Evolutionary conservation across 2,329 filamentous ascomycete species (phyloP), one percentile per base, ranked within the genome.

Genomic region (Botrytis sinoallii): DNA sequence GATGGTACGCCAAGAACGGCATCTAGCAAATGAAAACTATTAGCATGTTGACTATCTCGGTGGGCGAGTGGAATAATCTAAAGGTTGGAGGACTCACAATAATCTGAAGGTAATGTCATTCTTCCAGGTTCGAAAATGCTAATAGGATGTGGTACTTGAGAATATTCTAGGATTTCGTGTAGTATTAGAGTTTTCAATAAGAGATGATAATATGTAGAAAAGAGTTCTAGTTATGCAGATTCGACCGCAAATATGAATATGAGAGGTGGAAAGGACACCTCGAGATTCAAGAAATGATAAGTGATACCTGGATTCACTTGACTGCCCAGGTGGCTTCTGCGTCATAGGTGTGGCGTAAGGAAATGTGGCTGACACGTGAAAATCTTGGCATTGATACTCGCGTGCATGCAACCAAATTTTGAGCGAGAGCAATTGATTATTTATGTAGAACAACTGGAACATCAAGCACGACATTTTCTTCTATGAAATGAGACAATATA

Each of bases 1-100:
- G 93, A 88, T 70, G 90, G 82, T 75, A 97, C 83, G 76, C 92
- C 92, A 68, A 97, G 90, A 76, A 92, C 88, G 69, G 88, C 89
- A 84, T 95, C 93, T 95, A 42, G 25, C 9, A 57, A 29, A 40
- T 44, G 8, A 40, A 18, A 63, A 22, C 12, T 68, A 65, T 76
- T 65, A 76, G 74, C 66, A 68, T 20, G 40, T 22, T 20, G 20
- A 12, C 25, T 40, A 29, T 25, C 64, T 59, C 40, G 8, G 9
- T 32, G 18, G 25, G 16, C 1, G n/a, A 12, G 52, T 42, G 46
- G 48, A 42, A 57, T 16, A 5, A n/a, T 20, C 18, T 40, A 16
- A 40, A 68, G 8, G 25, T 29, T 57, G 9, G 63, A 68, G 74
- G 48, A 77, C 81, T 78, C 82, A 84, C 84, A 85, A 74, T 85